These are phyloP conservation scores for Colletotrichum sojae DNA, from an alignment of 2,329 filamentous ascomycete genomes.

Conservation along the genomic window DNA sequence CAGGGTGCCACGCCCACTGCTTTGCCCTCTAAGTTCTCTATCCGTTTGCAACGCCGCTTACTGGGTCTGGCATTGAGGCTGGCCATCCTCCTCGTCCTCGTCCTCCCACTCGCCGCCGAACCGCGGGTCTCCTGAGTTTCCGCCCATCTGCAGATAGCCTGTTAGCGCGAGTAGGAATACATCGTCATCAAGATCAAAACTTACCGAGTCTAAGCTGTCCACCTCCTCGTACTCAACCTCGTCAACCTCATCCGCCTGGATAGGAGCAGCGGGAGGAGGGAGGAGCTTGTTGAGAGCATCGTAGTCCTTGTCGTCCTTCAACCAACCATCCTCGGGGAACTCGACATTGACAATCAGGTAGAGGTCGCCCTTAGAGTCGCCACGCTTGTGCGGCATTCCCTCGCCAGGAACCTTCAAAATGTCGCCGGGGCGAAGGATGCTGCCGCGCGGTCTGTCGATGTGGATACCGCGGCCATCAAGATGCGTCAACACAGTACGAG, in stretches of 20 bases:
- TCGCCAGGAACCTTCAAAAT: constrained; percentile 89
- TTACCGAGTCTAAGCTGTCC: constrained; percentile 83
- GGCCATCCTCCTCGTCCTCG: constrained; percentile 76
- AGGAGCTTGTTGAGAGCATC: constrained; percentile 82
- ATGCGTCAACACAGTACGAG: constrained; percentile 90
- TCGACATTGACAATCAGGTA: constrained; percentile 89
- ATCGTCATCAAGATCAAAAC: constrained; percentile 40
- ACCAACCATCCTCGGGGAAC: constrained; percentile 91
- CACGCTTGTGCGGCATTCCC: constrained; percentile 94
- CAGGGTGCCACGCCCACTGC: constrained; percentile 34
- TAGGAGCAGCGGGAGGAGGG: constrained; percentile 72
- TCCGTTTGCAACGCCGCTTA: constrained; percentile 55
- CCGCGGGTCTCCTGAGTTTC: constrained; percentile 77
- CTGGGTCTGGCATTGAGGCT: constrained; percentile 81
- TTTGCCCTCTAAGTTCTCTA: constrained; percentile 37
- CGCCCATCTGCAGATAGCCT: constrained; percentile 71
- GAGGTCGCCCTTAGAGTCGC: constrained; percentile 86
- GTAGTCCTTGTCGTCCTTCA: constrained; percentile 78
- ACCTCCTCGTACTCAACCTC: constrained; percentile 91
- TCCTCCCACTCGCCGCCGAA: constrained; percentile 78
- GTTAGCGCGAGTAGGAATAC: constrained; percentile 45
- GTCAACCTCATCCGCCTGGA: constrained; percentile 82
- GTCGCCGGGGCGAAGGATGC: constrained; percentile 86
- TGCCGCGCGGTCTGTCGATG: constrained; percentile 83
- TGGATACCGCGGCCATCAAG: constrained; percentile 93